Percentiles rank a stretch among this genome's conserved stretches.
phyloP scores from a whole-genome alignment of 164 flowering plant species.

The Annona squamosa region DNA sequence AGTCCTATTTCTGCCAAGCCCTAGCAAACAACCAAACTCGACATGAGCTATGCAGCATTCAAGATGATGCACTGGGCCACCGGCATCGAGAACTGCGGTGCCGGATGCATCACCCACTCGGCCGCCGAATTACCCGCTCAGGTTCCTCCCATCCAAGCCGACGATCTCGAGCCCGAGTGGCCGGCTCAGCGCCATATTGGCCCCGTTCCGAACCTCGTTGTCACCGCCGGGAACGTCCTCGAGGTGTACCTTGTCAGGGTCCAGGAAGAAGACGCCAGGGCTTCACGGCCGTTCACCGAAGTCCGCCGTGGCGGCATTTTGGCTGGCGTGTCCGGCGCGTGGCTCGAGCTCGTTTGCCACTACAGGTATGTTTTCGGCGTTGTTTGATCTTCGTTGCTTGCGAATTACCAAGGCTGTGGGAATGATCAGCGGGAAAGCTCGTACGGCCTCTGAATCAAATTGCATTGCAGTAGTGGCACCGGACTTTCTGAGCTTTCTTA shows the following conservation, averaged over 20 bases:
- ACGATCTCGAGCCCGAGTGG: slow-evolving; percentile 71
- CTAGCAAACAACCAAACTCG: not conserved
- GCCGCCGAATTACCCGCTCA: slow-evolving; percentile 44
- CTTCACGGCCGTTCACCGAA: slow-evolving; percentile 24
- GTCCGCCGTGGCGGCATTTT: slow-evolving; percentile 62
- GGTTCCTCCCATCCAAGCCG: slow-evolving; percentile 37
- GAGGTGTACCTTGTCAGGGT: slow-evolving; percentile 72
- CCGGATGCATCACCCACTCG: slow-evolving; percentile 80
- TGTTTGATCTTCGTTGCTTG: not conserved
- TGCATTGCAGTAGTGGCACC: too few relatives aligned
- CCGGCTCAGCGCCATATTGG: slow-evolving; percentile 43
- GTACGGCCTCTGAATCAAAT: too few relatives aligned
- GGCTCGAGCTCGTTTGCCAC: slow-evolving; percentile 91
- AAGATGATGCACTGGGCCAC: slow-evolving; percentile 96
- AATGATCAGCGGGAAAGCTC: too few relatives aligned
- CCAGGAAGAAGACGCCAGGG: slow-evolving; percentile 45
- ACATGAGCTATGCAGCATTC: slow-evolving; percentile 90
- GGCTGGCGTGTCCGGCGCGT: slow-evolving; percentile 74
- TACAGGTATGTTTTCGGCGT: slow-evolving; percentile 46
- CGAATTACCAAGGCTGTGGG: too few relatives aligned
- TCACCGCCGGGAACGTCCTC: slow-evolving; percentile 72
- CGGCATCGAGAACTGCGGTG: slow-evolving; percentile 80
- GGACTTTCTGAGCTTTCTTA: not conserved
- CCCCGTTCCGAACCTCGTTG: slow-evolving; percentile 73
- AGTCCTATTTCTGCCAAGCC: not conserved